phyloP scores from a whole-genome alignment of 345 rosid genomes.

The Syzygium oleosum region DNA sequence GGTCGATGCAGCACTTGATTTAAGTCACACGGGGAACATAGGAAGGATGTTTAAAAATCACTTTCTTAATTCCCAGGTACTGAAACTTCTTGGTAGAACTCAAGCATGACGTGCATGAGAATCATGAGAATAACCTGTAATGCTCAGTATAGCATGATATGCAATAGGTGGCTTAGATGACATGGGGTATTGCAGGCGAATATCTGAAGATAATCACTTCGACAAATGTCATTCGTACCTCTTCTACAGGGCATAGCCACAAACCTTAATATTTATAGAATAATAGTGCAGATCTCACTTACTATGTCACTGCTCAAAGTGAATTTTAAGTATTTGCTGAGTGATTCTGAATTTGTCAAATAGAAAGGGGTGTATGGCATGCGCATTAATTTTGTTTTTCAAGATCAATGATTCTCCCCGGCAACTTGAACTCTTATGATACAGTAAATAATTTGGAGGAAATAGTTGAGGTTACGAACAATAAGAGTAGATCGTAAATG shows the following conservation, averaged over 20 bases:
- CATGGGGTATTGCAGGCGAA: neutral
- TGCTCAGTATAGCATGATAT: neutral
- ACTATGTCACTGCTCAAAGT: neutral
- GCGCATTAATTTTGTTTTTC: neutral
- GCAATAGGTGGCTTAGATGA: neutral
- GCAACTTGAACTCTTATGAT: neutral
- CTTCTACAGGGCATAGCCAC: neutral
- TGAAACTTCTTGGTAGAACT: neutral
- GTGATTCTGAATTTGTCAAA: neutral
- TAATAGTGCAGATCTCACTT: neutral
- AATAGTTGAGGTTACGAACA: neutral
- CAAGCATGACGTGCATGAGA: neutral
- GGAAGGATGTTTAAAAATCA: constrained; percentile 76
- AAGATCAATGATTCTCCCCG: neutral
- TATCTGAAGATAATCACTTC: neutral
- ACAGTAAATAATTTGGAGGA: neutral
- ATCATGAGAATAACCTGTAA: neutral
- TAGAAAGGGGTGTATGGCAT: neutral
- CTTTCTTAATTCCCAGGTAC: constrained; percentile 70
- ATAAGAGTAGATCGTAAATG: too few species aligned
- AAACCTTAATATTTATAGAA: neutral
- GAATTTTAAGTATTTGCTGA: neutral
- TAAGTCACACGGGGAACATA: constrained; percentile 83
- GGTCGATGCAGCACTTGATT: constrained; percentile 88
- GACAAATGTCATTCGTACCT: neutral